Conservation (phyloP, 2,329 filamentous ascomycete species). For the Rachicladosporium sp. region DNA sequence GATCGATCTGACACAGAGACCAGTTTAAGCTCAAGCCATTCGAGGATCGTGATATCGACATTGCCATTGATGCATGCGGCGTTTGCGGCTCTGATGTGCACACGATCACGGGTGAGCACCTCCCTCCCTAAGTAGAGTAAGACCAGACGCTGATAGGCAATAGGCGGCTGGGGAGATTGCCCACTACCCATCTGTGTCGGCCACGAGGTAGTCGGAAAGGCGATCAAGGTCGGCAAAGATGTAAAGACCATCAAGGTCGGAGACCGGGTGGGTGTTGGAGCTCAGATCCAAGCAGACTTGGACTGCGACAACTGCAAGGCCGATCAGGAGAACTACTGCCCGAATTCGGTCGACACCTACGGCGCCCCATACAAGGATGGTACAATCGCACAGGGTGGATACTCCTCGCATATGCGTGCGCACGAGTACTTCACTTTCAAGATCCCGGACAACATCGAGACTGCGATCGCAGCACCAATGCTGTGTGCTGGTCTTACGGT, state of each 20-base stretch:
- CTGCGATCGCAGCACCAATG: constrained; percentile 58
- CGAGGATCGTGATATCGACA: constrained; percentile 74
- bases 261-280: constrained; percentile 36
- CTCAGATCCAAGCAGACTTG: constrained; percentile 38
- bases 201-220: constrained; percentile 45
- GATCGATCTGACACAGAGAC: constrained; percentile 7
- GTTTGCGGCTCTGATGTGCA: constrained; percentile 39
- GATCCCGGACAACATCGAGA: constrained; percentile 60
- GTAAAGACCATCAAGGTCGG: constrained; percentile 37
- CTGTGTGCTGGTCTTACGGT: constrained; percentile 74
- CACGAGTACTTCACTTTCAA: constrained; percentile 67
- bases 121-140: too few species aligned
- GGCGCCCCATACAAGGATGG: constrained; percentile 42
- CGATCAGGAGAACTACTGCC: constrained; percentile 42
- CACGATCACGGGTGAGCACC: constrained; percentile 22
- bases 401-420: constrained; percentile 54
- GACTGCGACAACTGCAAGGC: constrained; percentile 40
- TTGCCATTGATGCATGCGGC: constrained; percentile 74
- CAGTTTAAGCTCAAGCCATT: constrained; percentile 76
- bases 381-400: constrained; percentile 55
- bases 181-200: constrained; percentile 54
- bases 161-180: constrained; percentile 51
- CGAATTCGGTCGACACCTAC: constrained; percentile 37
- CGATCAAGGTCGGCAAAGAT: constrained; percentile 37
- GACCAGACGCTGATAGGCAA: background rate